Evolutionary conservation across 495 filamentous ascomycete species (phyloP).

Genomic region (Venustampulla echinocandica): DNA sequence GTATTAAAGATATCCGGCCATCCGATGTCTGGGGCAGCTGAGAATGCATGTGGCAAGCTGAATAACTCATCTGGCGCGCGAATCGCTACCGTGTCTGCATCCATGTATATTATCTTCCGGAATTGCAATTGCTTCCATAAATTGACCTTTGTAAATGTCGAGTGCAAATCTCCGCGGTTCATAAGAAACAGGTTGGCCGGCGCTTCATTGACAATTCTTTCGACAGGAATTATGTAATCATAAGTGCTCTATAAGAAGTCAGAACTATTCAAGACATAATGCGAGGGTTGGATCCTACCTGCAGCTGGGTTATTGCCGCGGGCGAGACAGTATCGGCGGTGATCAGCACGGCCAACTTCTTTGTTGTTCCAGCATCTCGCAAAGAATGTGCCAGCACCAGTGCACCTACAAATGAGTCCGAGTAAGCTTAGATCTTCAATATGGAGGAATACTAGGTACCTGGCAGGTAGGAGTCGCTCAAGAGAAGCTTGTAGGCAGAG

Average conservation of each 20-base stretch:
- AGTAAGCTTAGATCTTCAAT: conserved; percentile 5
- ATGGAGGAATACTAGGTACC: conserved; percentile 43
- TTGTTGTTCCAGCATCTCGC: conserved; percentile 80
- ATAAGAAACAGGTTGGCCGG: conserved; percentile 85
- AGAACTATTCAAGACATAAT: conserved; percentile 15
- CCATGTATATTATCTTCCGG: conserved; percentile 82
- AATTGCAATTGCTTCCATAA: conserved; percentile 91
- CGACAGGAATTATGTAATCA: conserved; percentile 81
- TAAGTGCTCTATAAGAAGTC: conserved; percentile 56
- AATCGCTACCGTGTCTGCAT: conserved; percentile 81
- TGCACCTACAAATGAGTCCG: conserved; percentile 42
- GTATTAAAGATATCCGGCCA: conserved; percentile 99
- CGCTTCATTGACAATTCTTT: conserved; percentile 61
- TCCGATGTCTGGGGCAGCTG: conserved; percentile 88
- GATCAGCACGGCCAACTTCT: conserved; percentile 76
- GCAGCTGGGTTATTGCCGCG: conserved; percentile 67
- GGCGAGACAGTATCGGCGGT: conserved; percentile 66
- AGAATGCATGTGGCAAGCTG: conserved; percentile 63
- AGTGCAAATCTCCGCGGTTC: conserved; percentile 80
- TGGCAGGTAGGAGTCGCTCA: conserved; percentile 85
- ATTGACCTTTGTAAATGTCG: conserved; percentile 92
- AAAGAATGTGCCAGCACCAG: conserved; percentile 91
- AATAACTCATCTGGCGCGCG: conserved; percentile 91
- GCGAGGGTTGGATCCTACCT: conserved; percentile 41
- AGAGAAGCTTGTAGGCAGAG: conserved; percentile 55